A percentile compares a stretch with the other conserved stretches of the same genome.
Evolutionary conservation across 805 yeast genomes (phyloP).

Genomic region (Priceomyces fermenticarens): DNA sequence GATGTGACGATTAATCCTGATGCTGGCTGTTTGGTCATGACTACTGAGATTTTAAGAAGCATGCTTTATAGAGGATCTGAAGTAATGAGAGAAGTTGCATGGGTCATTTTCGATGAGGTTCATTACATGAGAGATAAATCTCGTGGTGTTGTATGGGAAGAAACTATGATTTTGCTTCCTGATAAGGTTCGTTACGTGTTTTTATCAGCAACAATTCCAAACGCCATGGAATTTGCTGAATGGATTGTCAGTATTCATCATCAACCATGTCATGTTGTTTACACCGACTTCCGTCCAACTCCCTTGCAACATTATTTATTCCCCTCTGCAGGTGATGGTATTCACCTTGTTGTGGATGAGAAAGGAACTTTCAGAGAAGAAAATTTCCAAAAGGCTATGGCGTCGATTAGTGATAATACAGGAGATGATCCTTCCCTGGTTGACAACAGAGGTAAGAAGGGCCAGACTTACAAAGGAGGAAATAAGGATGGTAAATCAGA

Average conservation of each 20-base stretch:
- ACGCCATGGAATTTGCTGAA: slow-evolving; percentile 97
- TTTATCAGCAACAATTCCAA: slow-evolving; percentile 94
- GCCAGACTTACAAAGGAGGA: slow-evolving; percentile 86
- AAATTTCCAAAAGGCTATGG: slow-evolving; percentile 98
- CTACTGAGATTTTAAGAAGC: slow-evolving; percentile 94
- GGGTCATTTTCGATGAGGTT: slow-evolving; percentile 98
- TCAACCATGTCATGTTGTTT: slow-evolving; percentile 98
- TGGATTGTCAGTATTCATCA: slow-evolving; percentile 95
- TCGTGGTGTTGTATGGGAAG: slow-evolving; percentile 99
- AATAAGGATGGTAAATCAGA: slow-evolving; percentile 74
- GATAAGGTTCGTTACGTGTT: slow-evolving; percentile 94
- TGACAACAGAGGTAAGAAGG: slow-evolving; percentile 65
- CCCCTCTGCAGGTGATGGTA: slow-evolving; percentile 99
- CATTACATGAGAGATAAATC: slow-evolving; percentile 98
- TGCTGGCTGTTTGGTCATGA: slow-evolving; percentile 97
- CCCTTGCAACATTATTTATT: slow-evolving; percentile 96
- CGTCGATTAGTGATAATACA: slow-evolving; percentile 73
- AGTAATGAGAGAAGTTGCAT: slow-evolving; percentile 97
- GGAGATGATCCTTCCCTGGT: slow-evolving; percentile 80
- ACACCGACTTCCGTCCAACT: slow-evolving; percentile 98
- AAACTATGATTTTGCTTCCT: slow-evolving; percentile 90
- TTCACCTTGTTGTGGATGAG: slow-evolving; percentile 95
- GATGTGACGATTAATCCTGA: slow-evolving; percentile 98
- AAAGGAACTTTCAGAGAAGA: slow-evolving; percentile 95
- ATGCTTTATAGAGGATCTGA: slow-evolving; percentile 98